Evolutionary conservation across 23 red algal genomes (phyloP), one percentile per base, ranked within the genome.

Genomic region (Gracilaria domingensis): DNA sequence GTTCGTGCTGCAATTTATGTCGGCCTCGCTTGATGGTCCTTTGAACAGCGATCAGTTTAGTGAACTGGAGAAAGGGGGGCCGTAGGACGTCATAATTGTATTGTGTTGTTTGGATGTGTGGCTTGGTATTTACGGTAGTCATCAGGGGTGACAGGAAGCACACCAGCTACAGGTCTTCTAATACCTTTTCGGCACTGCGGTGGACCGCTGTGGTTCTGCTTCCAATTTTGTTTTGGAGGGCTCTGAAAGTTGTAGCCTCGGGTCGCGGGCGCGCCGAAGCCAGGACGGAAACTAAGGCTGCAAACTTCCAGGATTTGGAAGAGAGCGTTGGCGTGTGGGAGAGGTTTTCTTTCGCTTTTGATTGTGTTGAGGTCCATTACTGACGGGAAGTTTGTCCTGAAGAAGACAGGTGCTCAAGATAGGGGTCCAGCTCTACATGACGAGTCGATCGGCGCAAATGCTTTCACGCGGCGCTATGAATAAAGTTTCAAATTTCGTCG

Each of bases 1-100:
- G 0, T 96, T 87, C 50, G 81, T 96, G 11, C 48, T 58, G 2
- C 94, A 96, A 57, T 92, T 91, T 57, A 86, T 96, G 69, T 69
- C 69, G 21, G 94, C 66, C 28, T 71, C 87, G 24, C 45, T 70
- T 17, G 51, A 90, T 0, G 94, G 94, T 9, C 94, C 94, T 14
- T 49, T 96, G 51, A 80, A 84, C 55, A 81, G 73, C 54, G 74
- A 75, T 6, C 23, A 67, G 33, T 51, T 49, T 2, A 59, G 66
- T 38, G 60, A 84, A 45, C 37, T 84, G 0, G 8, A 36, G 33
- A 14, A 75, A 57, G 29, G 32, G 23, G 25, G 45, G 8, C 72
- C 42, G 11, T 29, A 77, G 64, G 30, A 37, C 64, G 14, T 69
- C 9, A 6, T 37, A 32, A 69, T 36, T 38, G 29, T 4, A 30